A percentile compares a stretch with the other conserved stretches of the same genome.
phyloP scores from a whole-genome alignment of 768 basidiomycete genomes.

The Brasilioporus rufonigricans region DNA sequence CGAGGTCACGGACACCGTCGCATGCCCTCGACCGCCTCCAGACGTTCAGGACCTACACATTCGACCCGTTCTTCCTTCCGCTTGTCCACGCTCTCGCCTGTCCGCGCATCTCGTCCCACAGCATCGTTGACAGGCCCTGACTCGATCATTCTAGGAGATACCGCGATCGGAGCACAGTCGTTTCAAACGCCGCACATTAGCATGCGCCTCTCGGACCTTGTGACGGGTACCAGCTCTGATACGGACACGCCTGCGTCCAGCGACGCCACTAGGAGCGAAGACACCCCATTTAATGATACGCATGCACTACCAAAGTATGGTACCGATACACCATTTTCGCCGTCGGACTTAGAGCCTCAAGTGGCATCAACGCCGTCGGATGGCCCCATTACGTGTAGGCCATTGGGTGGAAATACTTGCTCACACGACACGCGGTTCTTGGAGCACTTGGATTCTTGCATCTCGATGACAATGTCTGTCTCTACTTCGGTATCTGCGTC shows the following conservation, averaged over 20 bases:
- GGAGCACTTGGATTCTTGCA: constrained; percentile 20
- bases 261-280: constrained; percentile 5
- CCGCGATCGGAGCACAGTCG: neutral
- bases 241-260: constrained; percentile 13
- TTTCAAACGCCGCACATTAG: constrained; percentile 13
- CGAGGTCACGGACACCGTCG: constrained; percentile 20
- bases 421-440: constrained; percentile 18
- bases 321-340: constrained; percentile 8
- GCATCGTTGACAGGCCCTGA: neutral
- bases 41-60: constrained; percentile 11
- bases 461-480: constrained; percentile 11
- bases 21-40: constrained; percentile 21
- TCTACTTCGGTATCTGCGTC: constrained; percentile 13
- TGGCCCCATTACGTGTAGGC: neutral
- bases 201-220: constrained; percentile 20
- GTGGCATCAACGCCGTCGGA: constrained; percentile 13
- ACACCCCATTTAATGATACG: constrained; percentile 23
- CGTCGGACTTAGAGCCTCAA: constrained; percentile 3
- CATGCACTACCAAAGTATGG: constrained; percentile 15
- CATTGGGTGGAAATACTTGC: neutral
- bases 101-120: neutral
- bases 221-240: neutral
- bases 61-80: constrained; percentile 19
- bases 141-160: neutral
- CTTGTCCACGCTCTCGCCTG: constrained; percentile 22